A percentile compares a stretch with the other conserved stretches of the same genome.
These are phyloP conservation scores for Cucurbita ficifolia DNA, from an alignment of 306 rosid genomes.

Conservation along the genomic window DNA sequence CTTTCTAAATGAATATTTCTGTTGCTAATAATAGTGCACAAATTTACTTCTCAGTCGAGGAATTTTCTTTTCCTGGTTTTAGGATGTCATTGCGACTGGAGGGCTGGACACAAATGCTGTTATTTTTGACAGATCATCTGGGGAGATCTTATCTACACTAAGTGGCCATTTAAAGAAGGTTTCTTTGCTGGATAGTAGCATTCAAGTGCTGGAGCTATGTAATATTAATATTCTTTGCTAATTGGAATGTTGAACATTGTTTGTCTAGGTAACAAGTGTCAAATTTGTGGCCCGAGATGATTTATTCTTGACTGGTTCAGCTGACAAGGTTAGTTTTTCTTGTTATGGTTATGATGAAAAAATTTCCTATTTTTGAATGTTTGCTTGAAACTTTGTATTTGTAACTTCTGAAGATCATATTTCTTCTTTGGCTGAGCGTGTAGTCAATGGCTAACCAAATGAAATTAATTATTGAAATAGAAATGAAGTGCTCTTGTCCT, in stretches of 20 bases:
- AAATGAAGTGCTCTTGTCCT: not conserved
- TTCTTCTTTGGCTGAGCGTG: not conserved
- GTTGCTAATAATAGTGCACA: not conserved
- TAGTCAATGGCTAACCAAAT: not conserved
- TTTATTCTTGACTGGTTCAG: conserved; percentile 61
- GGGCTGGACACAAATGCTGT: conserved; percentile 91
- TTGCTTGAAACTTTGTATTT: not conserved
- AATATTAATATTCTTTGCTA: conserved; percentile 11
- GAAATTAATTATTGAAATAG: not conserved
- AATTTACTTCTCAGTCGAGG: not conserved
- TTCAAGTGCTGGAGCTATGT: not conserved
- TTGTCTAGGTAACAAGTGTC: conserved; percentile 65
- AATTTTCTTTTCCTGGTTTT: conserved; percentile 10
- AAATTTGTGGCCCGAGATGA: conserved; percentile 74
- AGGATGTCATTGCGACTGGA: conserved; percentile 92
- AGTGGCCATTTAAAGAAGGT: conserved; percentile 96
- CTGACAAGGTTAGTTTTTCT: conserved; percentile 55
- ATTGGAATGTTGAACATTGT: not conserved
- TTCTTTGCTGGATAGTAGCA: not conserved
- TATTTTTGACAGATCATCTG: conserved; percentile 74
- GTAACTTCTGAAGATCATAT: not conserved
- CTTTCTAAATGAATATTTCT: not conserved
- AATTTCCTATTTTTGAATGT: not conserved
- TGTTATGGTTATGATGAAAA: not conserved
- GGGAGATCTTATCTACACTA: conserved; percentile 83